A percentile compares a stretch with the other conserved stretches of the same genome.
These are phyloP conservation scores for Neophaeococcomyces aloes DNA, from an alignment of 2,329 filamentous ascomycete species.

Conservation along the genomic window DNA sequence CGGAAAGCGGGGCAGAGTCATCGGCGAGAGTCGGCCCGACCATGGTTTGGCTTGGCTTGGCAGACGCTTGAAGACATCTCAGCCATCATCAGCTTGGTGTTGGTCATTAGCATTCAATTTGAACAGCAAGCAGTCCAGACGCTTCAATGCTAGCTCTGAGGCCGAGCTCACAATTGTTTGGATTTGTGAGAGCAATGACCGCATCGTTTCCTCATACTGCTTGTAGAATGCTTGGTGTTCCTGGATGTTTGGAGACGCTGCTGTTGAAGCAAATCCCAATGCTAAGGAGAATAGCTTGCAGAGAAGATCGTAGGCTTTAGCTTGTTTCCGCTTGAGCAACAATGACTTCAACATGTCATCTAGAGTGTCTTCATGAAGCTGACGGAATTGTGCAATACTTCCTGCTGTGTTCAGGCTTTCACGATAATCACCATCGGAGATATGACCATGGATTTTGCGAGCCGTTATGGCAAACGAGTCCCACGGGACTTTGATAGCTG, in stretches of 20 bases:
- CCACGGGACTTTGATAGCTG: conserved; percentile 67
- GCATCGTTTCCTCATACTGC: neutral
- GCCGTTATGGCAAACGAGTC: conserved; percentile 56
- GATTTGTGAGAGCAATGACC: neutral
- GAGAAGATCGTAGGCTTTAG: conserved; percentile 42
- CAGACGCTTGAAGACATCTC: neutral
- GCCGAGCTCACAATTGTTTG: neutral
- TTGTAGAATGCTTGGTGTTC: neutral
- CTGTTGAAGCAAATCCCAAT: neutral
- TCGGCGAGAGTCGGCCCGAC: neutral
- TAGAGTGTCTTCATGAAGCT: conserved; percentile 61
- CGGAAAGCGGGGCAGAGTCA: neutral
- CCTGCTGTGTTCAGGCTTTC: conserved; percentile 40
- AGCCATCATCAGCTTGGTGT: neutral
- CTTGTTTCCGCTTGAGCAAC: conserved; percentile 63
- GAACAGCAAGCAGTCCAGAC: neutral
- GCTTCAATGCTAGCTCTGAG: neutral
- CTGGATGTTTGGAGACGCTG: neutral
- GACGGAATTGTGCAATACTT: conserved; percentile 57
- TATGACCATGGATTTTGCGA: conserved; percentile 48
- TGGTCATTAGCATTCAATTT: neutral
- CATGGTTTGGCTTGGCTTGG: neutral
- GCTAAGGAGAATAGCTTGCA: neutral
- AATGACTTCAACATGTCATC: conserved; percentile 65
- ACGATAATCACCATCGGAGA: conserved; percentile 40